Conservation (phyloP, 306 rosid species). For the Pterocarpus macrocarpus region DNA sequence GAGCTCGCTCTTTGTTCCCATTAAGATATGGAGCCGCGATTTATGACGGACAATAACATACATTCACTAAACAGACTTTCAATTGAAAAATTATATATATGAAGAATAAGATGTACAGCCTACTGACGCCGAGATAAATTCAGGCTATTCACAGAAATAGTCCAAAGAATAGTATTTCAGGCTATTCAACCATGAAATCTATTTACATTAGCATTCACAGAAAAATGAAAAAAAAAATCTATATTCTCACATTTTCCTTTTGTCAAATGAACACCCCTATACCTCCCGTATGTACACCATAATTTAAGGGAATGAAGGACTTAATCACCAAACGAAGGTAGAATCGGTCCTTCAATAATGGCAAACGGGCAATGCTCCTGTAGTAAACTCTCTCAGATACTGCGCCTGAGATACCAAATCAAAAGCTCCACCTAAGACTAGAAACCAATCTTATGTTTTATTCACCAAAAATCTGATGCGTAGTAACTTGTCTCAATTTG, state of each 20-base stretch:
- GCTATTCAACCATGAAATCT: slow-evolving; percentile 18
- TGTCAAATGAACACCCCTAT: slow-evolving; percentile 37
- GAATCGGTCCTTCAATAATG: slow-evolving; percentile 1
- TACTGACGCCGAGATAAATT: not conserved
- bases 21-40: not conserved
- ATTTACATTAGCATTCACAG: slow-evolving; percentile 20
- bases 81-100: not conserved
- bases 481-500: slow-evolving; percentile 27
- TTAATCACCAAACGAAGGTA: slow-evolving; percentile 28
- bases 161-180: not conserved
- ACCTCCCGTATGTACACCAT: slow-evolving; percentile 46
- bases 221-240: not conserved
- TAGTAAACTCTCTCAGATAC: not conserved
- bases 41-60: not conserved
- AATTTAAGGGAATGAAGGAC: slow-evolving; percentile 36
- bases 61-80: not conserved
- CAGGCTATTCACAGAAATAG: too few species aligned
- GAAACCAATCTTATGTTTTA: not conserved
- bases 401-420: slow-evolving; percentile 13
- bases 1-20: not conserved
- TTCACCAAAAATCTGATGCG: slow-evolving; percentile 13
- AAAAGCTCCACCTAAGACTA: not conserved
- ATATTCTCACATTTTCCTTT: slow-evolving; percentile 22
- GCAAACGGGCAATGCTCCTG: slow-evolving; percentile 12
- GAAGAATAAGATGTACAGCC: not conserved